phyloP scores from a whole-genome alignment of 2,329 filamentous ascomycete species.

The Fusarium annulatum region DNA sequence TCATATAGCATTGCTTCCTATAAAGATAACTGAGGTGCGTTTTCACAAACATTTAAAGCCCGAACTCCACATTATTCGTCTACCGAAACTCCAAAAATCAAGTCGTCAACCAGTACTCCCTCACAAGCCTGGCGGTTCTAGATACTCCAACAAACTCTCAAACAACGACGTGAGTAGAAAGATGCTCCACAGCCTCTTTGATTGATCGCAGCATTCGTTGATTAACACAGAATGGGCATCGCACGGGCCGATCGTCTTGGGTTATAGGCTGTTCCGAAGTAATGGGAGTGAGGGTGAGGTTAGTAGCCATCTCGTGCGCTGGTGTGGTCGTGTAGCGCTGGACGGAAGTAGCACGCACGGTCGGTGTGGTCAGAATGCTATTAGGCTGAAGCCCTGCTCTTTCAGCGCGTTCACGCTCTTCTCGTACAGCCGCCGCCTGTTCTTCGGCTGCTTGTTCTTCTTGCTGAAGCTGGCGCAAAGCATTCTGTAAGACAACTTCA shows the following conservation, averaged over 20 bases:
- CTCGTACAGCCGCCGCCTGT: slow-evolving; percentile 65
- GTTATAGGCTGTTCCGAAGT: slow-evolving; percentile 61
- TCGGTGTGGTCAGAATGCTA: slow-evolving; percentile 50
- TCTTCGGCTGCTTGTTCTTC: slow-evolving; percentile 69
- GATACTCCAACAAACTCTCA: slow-evolving; percentile 5
- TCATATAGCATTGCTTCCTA: neutral
- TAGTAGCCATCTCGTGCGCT: slow-evolving; percentile 50
- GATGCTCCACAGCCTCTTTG: slow-evolving; percentile 71
- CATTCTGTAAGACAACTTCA: slow-evolving; percentile 69
- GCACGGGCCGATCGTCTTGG: slow-evolving; percentile 60
- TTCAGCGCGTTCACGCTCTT: slow-evolving; percentile 63
- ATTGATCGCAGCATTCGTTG: slow-evolving; percentile 69
- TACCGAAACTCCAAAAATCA: slow-evolving; percentile 26
- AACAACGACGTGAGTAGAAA: slow-evolving; percentile 71
- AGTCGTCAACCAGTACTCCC: neutral
- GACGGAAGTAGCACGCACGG: slow-evolving; percentile 45
- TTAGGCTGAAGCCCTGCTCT: slow-evolving; percentile 47
- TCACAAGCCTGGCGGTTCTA: neutral
- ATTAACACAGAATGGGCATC: slow-evolving; percentile 71
- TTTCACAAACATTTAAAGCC: neutral
- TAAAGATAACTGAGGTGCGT: slow-evolving; percentile 5
- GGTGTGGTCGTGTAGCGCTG: slow-evolving; percentile 50
- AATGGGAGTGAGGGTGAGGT: slow-evolving; percentile 67
- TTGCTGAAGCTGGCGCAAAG: slow-evolving; percentile 67
- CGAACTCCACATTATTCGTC: slow-evolving; percentile 25